Evolutionary conservation across 1,284 basidiomycete genomes (phyloP).

Genomic region (Ganoderma leucocontextum): DNA sequence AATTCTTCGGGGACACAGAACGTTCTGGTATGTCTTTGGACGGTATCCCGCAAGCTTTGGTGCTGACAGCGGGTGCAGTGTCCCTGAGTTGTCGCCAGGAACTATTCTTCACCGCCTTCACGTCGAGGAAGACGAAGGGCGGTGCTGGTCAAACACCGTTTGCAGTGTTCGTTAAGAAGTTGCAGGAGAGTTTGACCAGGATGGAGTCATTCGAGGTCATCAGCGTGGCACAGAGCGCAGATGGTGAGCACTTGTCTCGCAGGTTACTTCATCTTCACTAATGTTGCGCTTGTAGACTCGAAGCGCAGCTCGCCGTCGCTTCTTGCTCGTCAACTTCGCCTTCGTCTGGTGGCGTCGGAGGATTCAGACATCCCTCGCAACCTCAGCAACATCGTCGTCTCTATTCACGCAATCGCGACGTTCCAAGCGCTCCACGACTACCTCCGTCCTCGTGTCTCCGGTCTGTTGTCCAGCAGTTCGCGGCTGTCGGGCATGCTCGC

Average conservation of each 20-base stretch:
- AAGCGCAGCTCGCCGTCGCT: constrained; percentile 87
- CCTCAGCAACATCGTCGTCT: constrained; percentile 90
- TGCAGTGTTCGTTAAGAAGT: constrained; percentile 87
- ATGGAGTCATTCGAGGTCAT: constrained; percentile 96
- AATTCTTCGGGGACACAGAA: constrained; percentile 79
- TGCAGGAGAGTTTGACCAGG: constrained; percentile 92
- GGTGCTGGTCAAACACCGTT: constrained; percentile 69
- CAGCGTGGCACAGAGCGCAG: constrained; percentile 80
- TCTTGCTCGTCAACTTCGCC: constrained; percentile 87
- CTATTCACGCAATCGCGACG: constrained; percentile 96
- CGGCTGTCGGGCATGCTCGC: constrained; percentile 91
- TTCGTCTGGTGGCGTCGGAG: constrained; percentile 88
- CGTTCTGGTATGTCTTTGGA: constrained; percentile 54
- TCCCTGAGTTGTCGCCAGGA: constrained; percentile 67
- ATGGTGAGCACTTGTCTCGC: constrained; percentile 58
- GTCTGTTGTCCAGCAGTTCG: constrained; percentile 69
- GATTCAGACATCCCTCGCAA: constrained; percentile 87
- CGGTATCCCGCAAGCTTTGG: constrained; percentile 10
- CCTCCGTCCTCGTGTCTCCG: constrained; percentile 89
- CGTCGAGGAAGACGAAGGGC: constrained; percentile 57
- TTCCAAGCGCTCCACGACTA: constrained; percentile 97
- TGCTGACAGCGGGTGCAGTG: constrained; percentile 51
- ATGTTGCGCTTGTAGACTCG: constrained; percentile 60
- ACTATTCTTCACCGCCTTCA: constrained; percentile 79
- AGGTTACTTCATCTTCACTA: constrained; percentile 1